These are phyloP conservation scores for Fusarium transvaalense DNA, from an alignment of 2,329 filamentous ascomycete genomes.

Conservation along the genomic window DNA sequence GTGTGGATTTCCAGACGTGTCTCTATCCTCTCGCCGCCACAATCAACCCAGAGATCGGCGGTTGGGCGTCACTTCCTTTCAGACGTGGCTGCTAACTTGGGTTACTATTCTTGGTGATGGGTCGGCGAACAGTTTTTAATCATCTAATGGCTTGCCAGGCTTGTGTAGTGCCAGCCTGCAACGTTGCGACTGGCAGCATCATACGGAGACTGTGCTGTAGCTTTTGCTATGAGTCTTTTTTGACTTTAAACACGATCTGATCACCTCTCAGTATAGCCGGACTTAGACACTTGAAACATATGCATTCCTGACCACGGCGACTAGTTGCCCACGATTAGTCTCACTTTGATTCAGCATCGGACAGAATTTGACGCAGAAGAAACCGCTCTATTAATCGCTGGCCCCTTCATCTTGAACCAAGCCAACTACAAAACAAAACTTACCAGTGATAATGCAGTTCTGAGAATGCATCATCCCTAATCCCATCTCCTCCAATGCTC, in stretches of 20 bases:
- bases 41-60: constrained; percentile 31
- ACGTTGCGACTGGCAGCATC: constrained; percentile 12
- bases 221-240: not conserved
- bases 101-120: constrained; percentile 36
- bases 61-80: constrained; percentile 18
- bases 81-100: constrained; percentile 22
- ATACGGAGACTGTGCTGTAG: not conserved
- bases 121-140: constrained; percentile 8
- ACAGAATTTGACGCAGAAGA: not conserved
- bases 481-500: not conserved
- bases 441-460: not conserved
- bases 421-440: not conserved
- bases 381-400: not conserved
- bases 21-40: constrained; percentile 24
- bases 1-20: constrained; percentile 22
- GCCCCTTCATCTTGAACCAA: not conserved
- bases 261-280: constrained; percentile 15
- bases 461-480: not conserved
- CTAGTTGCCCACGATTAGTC: constrained; percentile 20
- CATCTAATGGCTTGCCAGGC: not conserved
- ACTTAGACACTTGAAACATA: constrained; percentile 31
- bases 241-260: constrained; percentile 8
- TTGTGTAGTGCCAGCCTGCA: constrained; percentile 21
- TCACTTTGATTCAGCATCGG: constrained; percentile 16
- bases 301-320: constrained; percentile 24